Evolutionary conservation across 352 stramenopile species (phyloP), one percentile per base, ranked within the genome.

Genomic region (Aphanomyces astaci): DNA sequence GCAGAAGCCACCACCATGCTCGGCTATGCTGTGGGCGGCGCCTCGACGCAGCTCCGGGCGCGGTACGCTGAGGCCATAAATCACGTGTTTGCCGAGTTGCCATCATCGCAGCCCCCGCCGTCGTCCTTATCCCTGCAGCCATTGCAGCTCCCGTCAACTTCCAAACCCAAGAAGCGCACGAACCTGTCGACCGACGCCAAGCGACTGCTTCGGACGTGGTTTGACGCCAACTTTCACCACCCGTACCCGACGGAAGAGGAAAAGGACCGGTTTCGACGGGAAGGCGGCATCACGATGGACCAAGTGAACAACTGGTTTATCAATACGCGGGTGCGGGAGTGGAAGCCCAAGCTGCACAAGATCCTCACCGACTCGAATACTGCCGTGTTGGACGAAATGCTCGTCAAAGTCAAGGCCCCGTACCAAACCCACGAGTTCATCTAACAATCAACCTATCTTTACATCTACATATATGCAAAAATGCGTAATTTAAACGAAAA

Each of bases 221-320:
- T 92, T 70, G 81, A 92, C 57, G 79, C 87, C 30, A 86, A 94
- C 46, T 63, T 92, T 66, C 86, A 92, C 63, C 86, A 94, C 59
- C 86, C 86, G 59, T 94, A 92, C 68, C 86, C 86, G 62, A 88
- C 82, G 2, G 86, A 94, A 71, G 82, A 91, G 45, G 86, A 92
- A 72, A 94, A 94, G 75, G 76, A 85, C 24, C 78, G 73, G 72
- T 76, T 94, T 4, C 78, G 76, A n/a, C 53, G 56, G 5, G 56
- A 87, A 60, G 83, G 83, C 65, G 83, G 82, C 57, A 91, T 94
- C 72, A 89, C 86, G 25, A 71, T 94, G 65, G 84, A 94, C 63
- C 86, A 94, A 71, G 86, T 94, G 43, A 94, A 92, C 79, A 94
- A 94, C 65, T 94, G 86, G 86, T 94, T 94, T 64, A 92, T 94